Conservation (phyloP, 805 yeast genomes). For the Schwanniomyces occidentalis region DNA sequence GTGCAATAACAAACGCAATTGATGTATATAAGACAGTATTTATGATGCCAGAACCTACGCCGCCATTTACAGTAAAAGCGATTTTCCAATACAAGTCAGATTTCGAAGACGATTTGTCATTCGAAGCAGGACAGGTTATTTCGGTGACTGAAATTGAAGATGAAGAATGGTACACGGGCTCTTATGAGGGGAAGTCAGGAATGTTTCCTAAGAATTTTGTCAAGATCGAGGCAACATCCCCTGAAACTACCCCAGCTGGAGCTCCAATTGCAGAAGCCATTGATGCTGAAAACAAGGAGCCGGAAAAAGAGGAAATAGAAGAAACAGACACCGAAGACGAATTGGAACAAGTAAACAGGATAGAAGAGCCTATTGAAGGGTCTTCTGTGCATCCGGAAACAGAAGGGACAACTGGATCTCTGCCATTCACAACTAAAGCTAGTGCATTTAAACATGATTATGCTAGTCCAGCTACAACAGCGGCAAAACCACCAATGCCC, state of each 20-base stretch:
- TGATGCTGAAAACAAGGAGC: background rate
- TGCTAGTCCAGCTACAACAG: background rate
- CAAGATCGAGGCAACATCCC: slow-evolving; percentile 31
- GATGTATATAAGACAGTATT: slow-evolving; percentile 1
- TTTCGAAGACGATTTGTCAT: slow-evolving; percentile 81
- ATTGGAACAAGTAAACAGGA: too few relatives aligned
- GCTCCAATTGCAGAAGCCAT: background rate
- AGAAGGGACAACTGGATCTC: too few relatives aligned
- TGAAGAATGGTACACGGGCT: slow-evolving; percentile 88
- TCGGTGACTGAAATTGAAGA: slow-evolving; percentile 81
- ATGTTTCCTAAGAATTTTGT: slow-evolving; percentile 90
- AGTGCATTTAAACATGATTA: background rate
- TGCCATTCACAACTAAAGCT: background rate
- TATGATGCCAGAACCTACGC: slow-evolving; percentile 17
- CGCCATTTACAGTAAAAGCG: slow-evolving; percentile 71
- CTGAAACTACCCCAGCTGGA: slow-evolving; percentile 2
- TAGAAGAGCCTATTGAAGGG: too few relatives aligned
- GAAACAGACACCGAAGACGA: slow-evolving; percentile 9
- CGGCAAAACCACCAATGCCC: slow-evolving; percentile 14
- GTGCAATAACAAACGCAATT: too few relatives aligned
- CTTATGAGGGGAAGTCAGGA: slow-evolving; percentile 64
- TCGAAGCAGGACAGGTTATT: slow-evolving; percentile 65
- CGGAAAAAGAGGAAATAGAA: background rate
- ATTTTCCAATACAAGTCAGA: slow-evolving; percentile 59
- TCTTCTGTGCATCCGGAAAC: too few relatives aligned